Conservation (phyloP, 2,329 filamentous ascomycete species). For the Diplodia sapinea region DNA sequence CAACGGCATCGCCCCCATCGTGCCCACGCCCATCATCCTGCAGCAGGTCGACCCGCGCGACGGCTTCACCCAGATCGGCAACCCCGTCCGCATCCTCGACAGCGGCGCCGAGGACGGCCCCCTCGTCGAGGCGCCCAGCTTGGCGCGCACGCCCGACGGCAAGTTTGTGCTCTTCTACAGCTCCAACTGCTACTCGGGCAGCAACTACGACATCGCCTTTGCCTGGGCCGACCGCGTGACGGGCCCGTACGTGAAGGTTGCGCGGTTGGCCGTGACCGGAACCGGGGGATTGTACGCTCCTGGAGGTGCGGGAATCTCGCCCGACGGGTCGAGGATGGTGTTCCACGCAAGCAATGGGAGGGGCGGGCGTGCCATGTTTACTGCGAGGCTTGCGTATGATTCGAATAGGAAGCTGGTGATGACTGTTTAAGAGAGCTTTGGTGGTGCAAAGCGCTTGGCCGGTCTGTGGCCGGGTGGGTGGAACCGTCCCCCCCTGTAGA, state of each 20-base stretch:
- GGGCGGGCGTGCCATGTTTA: slow-evolving; percentile 18
- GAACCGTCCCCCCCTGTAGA: too few relatives aligned
- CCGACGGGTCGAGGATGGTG: slow-evolving; percentile 25
- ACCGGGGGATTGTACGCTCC: slow-evolving; percentile 30
- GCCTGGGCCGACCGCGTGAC: slow-evolving; percentile 53
- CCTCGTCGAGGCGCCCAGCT: slow-evolving; percentile 66
- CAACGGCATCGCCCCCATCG: slow-evolving; percentile 50
- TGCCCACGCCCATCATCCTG: slow-evolving; percentile 62
- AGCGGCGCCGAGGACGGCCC: slow-evolving; percentile 56
- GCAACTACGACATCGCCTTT: slow-evolving; percentile 64
- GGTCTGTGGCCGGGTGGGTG: too few relatives aligned
- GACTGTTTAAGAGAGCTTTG: neutral
- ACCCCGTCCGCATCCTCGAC: slow-evolving; percentile 56
- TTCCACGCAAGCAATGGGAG: slow-evolving; percentile 18
- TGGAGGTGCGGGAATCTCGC: slow-evolving; percentile 32
- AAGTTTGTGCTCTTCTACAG: slow-evolving; percentile 68
- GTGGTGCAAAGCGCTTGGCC: neutral
- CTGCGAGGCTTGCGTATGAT: slow-evolving; percentile 12
- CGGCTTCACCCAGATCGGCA: slow-evolving; percentile 60
- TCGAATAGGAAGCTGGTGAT: slow-evolving; percentile 12
- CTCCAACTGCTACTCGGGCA: slow-evolving; percentile 62
- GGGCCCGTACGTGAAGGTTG: slow-evolving; percentile 35
- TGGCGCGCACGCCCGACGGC: slow-evolving; percentile 56
- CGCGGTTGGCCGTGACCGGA: slow-evolving; percentile 30
- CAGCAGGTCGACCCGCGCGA: slow-evolving; percentile 57